Percentiles rank a stretch among this genome's conserved stretches.
Conservation (phyloP, 2,329 filamentous ascomycete genomes). For the Fonsecaea nubica region DNA sequence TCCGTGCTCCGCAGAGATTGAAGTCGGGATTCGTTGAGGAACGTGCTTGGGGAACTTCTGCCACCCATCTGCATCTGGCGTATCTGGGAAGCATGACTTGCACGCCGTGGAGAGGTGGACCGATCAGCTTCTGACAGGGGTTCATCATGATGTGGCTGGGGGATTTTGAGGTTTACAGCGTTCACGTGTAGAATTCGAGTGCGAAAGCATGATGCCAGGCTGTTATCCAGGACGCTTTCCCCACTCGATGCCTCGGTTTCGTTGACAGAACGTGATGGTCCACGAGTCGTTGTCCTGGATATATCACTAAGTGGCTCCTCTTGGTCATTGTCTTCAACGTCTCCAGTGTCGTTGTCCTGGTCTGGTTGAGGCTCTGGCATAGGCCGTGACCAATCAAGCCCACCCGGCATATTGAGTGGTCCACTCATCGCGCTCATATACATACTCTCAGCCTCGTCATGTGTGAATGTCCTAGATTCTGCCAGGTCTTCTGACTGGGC, state of each 20-base stretch:
- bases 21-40: constrained; percentile 27
- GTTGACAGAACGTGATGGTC: background rate
- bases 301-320: background rate
- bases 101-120: constrained; percentile 2
- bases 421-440: constrained; percentile 63
- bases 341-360: background rate
- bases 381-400: constrained; percentile 27
- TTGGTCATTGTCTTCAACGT: constrained; percentile 1
- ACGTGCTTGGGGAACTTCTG: constrained; percentile 27
- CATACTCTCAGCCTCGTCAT: constrained; percentile 59
- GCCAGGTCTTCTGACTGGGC: constrained; percentile 47
- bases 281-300: background rate
- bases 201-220: constrained; percentile 31
- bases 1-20: constrained; percentile 1
- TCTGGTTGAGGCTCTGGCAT: constrained; percentile 3
- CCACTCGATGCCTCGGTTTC: constrained; percentile 23
- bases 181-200: constrained; percentile 30
- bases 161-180: constrained; percentile 20
- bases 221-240: constrained; percentile 30
- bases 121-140: constrained; percentile 1
- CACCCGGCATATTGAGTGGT: constrained; percentile 33
- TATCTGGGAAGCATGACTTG: constrained; percentile 4
- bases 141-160: constrained; percentile 21
- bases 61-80: constrained; percentile 14
- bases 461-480: constrained; percentile 55